Base-by-base conservation (phyloP, 2,329 filamentous ascomycete genomes). In the Alternaria ethzedia region DNA sequence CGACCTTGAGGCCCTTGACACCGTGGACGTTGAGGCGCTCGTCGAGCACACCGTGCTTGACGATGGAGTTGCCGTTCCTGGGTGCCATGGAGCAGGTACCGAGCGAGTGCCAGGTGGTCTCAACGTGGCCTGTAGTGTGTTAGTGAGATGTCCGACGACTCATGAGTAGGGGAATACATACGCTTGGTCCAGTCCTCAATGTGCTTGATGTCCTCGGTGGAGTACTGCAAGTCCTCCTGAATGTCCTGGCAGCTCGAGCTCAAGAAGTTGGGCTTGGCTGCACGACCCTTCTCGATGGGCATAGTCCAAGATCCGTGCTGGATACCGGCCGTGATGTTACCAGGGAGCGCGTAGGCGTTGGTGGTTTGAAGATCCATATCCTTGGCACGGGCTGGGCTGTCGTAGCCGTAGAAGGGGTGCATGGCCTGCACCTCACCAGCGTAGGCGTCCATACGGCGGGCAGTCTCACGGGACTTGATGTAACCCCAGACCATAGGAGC, bases 381-480 rank as follows among this genome's bases (percentile, higher is more conserved):
- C 54, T 87, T 84, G 6, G 90, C 87, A 21, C 89, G 86, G 4
- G 90, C 92, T 0, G 88, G 86, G 20, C 89, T 91, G 80, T 92
- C 87, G 74, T 85, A 92, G 49, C 86, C 82, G 75, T 91, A 94
- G 83, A 90, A 89, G 11, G 92, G 92, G 77, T 94, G 91, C 83
- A 86, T 83, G 10, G 70, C 67, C 20, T 84, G 85, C 21, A 80
- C 90, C 77, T 94, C 91, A 64, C 91, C 91, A 2, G 91, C 91
- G 68, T 92, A 94, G 0, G 91, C 88, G 25, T 90, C 86, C 91
- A 93, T 93, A 67, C 91, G 88, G 4, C 91, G 86, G 2, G 91
- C 91, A 4, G 91, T 94, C 84, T 93, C 91, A 61, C 91, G 89
- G 3, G 89, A 92, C 82, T 93, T 93, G 83, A 93, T 91, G 80